Evolutionary conservation across 2,329 filamentous ascomycete genomes (phyloP).

Genomic region (Magnaporthiopsis rhizophila): DNA sequence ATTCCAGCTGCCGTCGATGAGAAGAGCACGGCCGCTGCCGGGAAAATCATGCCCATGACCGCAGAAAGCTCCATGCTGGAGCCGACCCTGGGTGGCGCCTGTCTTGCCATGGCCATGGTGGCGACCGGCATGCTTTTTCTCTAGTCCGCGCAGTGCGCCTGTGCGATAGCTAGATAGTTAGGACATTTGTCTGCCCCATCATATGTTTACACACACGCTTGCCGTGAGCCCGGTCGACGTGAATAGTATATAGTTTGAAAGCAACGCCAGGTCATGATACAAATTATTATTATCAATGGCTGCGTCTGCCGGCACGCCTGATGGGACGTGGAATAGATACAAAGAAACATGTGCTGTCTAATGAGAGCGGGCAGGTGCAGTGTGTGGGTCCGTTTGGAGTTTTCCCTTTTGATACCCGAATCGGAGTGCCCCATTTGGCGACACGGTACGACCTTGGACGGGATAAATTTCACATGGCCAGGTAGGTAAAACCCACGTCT

Average conservation of each 20-base stretch:
- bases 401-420: too few species aligned
- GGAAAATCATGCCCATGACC: background rate
- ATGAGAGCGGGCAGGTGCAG: too few species aligned
- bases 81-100: background rate
- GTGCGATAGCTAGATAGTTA: background rate
- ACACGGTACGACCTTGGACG: too few species aligned
- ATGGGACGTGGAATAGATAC: background rate
- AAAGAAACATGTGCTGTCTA: background rate
- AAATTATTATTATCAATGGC: background rate
- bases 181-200: too few species aligned
- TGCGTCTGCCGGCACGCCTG: background rate
- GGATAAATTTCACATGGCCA: background rate
- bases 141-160: background rate
- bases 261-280: background rate
- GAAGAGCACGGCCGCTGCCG: background rate
- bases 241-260: background rate
- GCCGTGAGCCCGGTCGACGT: background rate
- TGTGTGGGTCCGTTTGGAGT: too few species aligned
- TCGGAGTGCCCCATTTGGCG: too few species aligned
- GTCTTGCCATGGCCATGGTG: background rate
- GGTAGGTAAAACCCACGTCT: background rate
- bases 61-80: background rate
- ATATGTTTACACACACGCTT: background rate
- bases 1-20: background rate
- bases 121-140: background rate